These are phyloP conservation scores for Artemisia tridentata DNA, from an alignment of 129 eudicot genomes.

Conservation along the genomic window DNA sequence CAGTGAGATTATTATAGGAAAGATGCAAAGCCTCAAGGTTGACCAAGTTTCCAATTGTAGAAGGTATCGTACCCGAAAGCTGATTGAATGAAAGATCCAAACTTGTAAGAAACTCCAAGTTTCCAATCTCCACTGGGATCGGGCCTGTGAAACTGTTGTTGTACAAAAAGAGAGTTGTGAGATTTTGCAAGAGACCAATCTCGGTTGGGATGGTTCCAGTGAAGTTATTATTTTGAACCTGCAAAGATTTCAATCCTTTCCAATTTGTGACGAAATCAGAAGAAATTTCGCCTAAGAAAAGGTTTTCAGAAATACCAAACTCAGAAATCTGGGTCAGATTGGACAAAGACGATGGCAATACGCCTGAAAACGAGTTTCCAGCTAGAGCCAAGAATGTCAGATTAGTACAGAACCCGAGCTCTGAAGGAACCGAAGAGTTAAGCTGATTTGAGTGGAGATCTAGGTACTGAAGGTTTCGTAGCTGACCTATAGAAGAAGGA, in stretches of 20 bases:
- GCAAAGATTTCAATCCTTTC: constrained; percentile 51
- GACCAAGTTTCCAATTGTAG: constrained; percentile 46
- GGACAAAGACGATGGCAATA: constrained; percentile 49
- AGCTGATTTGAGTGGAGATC: constrained; percentile 43
- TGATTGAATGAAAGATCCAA: constrained; percentile 52
- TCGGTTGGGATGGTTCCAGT: constrained; percentile 48
- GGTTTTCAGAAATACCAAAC: constrained; percentile 49
- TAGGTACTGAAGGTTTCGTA: constrained; percentile 39
- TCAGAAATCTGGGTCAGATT: constrained; percentile 42
- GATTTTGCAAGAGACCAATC: constrained; percentile 49
- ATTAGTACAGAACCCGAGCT: constrained; percentile 53
- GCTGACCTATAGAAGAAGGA: constrained; percentile 62
- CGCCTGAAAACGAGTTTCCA: constrained; percentile 45
- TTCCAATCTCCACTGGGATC: constrained; percentile 52
- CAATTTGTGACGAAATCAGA: constrained; percentile 46
- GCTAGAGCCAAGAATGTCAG: constrained; percentile 52
- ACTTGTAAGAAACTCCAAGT: constrained; percentile 23
- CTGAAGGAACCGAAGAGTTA: constrained; percentile 56
- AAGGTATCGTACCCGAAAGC: constrained; percentile 51
- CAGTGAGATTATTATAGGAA: constrained; percentile 27
- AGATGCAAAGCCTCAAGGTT: constrained; percentile 39
- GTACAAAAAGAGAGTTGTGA: constrained; percentile 39
- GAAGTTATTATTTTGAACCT: constrained; percentile 52
- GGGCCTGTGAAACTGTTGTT: constrained; percentile 49
- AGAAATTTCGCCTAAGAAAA: constrained; percentile 55